Evolutionary conservation across 768 basidiomycete genomes (phyloP), one percentile per base, ranked within the genome.

Genomic region (Rickenella mellea): DNA sequence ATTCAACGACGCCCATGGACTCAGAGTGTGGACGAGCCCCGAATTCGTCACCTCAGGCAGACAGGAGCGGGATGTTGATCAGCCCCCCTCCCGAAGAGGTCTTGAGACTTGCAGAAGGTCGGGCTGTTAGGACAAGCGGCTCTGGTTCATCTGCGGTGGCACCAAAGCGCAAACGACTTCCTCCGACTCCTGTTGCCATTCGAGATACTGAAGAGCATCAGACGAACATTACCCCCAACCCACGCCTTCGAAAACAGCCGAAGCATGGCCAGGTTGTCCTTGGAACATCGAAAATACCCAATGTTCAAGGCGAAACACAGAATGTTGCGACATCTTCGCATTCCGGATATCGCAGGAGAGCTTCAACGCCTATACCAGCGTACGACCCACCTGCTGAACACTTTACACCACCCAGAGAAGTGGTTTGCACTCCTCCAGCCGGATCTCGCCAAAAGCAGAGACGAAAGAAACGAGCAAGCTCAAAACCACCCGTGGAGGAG

Each of bases 371-470:
- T 0, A 40, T 60, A 1, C 73, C 75, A 0, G 64, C 66, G 0
- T 84, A 84, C 52, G 79, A 82, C 48, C 80, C 80, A 0, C 82
- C 82, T 0, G 44, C 54, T 0, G 81, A 80, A 43, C 69, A 76
- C n/a, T 83, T 83, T 51, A 82, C 80, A 0, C 81, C 84, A 1
- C 84, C 83, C 0, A 69, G 75, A 37, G 74, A 80, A 49, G 70
- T 85, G 33, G 56, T 72, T 38, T 56, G 73, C 29, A 65, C 65
- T 5, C 67, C 74, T 12, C 43, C 60, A 31, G 36, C 59, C 42
- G 42, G 38, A 55, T 54, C 39, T 61, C 58, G n/a, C n/a, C 30
- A 73, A 64, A 54, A 67, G 62, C 0, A 64, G 57, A 50, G 63
- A 50, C 70, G 60, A 55, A 69, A 57, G 38, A 46, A 51, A 8